Evolutionary conservation across 164 flowering plant genomes (phyloP).

Genomic region (Santalum album): DNA sequence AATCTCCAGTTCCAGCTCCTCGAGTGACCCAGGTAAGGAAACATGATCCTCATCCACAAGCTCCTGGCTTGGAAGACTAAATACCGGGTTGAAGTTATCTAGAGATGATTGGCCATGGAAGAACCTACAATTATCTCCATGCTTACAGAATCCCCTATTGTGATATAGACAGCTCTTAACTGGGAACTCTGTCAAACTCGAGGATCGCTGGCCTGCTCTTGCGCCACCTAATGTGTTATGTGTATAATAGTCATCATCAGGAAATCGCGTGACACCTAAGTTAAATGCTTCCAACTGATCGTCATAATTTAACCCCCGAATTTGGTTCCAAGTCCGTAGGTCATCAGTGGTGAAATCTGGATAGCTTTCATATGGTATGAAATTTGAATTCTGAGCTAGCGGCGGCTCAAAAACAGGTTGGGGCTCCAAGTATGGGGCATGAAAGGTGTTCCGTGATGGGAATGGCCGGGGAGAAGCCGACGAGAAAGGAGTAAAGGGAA

Average conservation of each 20-base stretch:
- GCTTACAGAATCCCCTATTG: conserved; percentile 73
- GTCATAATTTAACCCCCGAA: conserved; percentile 20
- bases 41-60: conserved; percentile 36
- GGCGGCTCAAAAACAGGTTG: conserved; percentile 26
- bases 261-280: background rate
- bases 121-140: conserved; percentile 73
- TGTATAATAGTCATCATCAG: background rate
- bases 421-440: conserved; percentile 26
- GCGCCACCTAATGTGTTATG: background rate
- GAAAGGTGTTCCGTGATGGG: conserved; percentile 7
- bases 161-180: conserved; percentile 61
- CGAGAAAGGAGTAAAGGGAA: conserved; percentile 29
- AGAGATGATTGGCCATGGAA: conserved; percentile 41
- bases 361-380: conserved; percentile 10
- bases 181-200: conserved; percentile 18
- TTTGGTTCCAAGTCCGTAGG: conserved; percentile 16
- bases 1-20: conserved; percentile 65
- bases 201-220: background rate
- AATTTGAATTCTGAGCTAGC: conserved; percentile 19
- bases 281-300: background rate
- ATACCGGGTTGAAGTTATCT: conserved; percentile 34
- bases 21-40: conserved; percentile 61
- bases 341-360: conserved; percentile 33
- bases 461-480: conserved; percentile 31
- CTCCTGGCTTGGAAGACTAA: conserved; percentile 23